phyloP scores from a whole-genome alignment of 1,284 basidiomycete genomes.

The Sanghuangporus weigelae region DNA sequence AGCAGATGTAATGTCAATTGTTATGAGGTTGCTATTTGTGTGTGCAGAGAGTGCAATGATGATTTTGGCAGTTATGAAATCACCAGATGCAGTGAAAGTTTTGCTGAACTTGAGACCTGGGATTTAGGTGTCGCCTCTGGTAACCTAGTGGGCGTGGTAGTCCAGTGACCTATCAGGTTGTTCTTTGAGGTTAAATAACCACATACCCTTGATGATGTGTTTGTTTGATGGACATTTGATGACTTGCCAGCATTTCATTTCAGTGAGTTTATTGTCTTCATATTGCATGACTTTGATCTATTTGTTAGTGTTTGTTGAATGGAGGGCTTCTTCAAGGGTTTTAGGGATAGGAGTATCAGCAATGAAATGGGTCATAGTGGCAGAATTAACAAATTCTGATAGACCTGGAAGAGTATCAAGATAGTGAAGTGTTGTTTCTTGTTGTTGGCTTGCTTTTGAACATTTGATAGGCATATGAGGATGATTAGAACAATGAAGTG shows the following conservation, averaged over 20 bases:
- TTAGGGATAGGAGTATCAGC: neutral
- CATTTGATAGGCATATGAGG: no score
- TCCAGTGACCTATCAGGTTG: no score
- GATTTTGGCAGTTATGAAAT: neutral
- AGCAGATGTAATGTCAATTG: neutral
- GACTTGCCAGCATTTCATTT: neutral
- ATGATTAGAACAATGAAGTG: no score
- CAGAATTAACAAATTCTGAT: no score
- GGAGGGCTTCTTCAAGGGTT: neutral
- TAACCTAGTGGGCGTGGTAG: no score
- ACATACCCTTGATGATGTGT: slow-evolving; percentile 4
- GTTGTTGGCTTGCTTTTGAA: no score
- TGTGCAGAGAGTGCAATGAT: neutral
- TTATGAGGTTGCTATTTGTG: neutral
- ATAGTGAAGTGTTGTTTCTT: no score
- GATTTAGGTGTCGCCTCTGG: no score
- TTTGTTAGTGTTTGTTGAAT: neutral
- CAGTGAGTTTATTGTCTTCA: neutral
- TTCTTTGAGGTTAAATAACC: no score
- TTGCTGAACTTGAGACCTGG: neutral
- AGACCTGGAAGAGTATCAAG: no score
- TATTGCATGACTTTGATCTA: neutral
- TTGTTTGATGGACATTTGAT: neutral
- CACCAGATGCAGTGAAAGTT: neutral
- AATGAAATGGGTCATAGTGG: no score